Percentiles rank a stretch among this genome's conserved stretches.
Evolutionary conservation across 139 green algal species (phyloP).

Genomic region (Asterochloris erici): DNA sequence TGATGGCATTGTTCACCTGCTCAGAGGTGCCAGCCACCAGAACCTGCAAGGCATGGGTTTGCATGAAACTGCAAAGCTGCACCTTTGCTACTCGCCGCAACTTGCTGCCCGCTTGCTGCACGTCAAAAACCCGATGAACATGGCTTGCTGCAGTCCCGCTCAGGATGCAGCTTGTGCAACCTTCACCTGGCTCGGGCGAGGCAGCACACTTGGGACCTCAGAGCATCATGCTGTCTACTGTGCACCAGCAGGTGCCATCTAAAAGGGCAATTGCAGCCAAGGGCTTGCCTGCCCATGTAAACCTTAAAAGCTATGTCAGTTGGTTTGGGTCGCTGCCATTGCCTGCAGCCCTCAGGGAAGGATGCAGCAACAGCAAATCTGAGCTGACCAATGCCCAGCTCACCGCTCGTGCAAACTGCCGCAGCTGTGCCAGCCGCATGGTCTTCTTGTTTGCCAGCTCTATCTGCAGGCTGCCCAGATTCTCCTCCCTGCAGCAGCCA

Average conservation of each 20-base stretch:
- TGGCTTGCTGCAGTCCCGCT: too few relatives aligned
- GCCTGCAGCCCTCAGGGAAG: neutral
- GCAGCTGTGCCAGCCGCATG: constrained; percentile 54
- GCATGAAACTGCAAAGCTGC: neutral
- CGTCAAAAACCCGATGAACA: too few relatives aligned
- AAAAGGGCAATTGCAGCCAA: too few relatives aligned
- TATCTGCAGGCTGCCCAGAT: constrained; percentile 52
- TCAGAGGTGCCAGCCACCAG: constrained; percentile 54
- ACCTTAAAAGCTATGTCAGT: too few relatives aligned
- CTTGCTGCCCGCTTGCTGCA: too few relatives aligned
- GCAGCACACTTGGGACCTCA: too few relatives aligned
- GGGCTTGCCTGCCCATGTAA: too few relatives aligned
- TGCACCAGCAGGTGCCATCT: too few relatives aligned
- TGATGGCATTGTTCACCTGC: constrained; percentile 56
- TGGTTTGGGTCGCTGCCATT: neutral
- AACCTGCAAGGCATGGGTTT: constrained; percentile 33
- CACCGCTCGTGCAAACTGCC: constrained; percentile 27
- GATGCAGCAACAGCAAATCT: neutral
- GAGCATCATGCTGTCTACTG: too few relatives aligned
- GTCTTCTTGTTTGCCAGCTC: constrained; percentile 63
- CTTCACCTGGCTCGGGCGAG: too few relatives aligned
- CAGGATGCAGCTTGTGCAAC: too few relatives aligned
- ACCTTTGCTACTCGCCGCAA: too few relatives aligned
- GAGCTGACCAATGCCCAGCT: neutral
- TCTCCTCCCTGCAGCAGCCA: constrained; percentile 46